Base-by-base conservation (phyloP, 2,329 filamentous ascomycete genomes). In the Diatrype stigma region DNA sequence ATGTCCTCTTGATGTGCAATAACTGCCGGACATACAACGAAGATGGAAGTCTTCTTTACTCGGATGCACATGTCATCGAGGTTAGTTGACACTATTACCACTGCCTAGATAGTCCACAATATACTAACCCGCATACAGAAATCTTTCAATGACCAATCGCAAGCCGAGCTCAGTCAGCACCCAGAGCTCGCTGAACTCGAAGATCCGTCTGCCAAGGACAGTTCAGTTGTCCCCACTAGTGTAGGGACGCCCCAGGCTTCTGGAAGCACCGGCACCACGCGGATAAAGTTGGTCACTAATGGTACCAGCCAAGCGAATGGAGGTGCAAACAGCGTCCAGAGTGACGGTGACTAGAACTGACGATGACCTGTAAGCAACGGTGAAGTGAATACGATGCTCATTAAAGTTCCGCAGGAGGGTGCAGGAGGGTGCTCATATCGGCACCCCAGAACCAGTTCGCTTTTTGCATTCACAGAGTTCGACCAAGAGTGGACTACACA, bases 1-100 rank as follows among this genome's bases (percentile, higher is more conserved):
- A 99, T 65, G 85, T 99, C 56, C 82, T 85, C 47, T 73, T 93
- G 56, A 81, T 99, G 70, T 94, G 92, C 68, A 84, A 81, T 66
- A 99, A 99, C 70, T 96, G 93, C 58, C 84, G 90, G 68, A 94
- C 89, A 2, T 99, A 96, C 77, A 99, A 99, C 64, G 95, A 99
- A 71, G 94, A 97, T 66, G 89, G 87, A 51, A 96, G 92, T 70
- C 77, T 95, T 62, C 80, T 99, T 49, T 97, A 92, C 73, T 82
- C 89, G 63, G 94, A 99, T 76, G 93, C 93, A 46, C 92, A 92
- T 69, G 78, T 87, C 49, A 96, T 99, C 71, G 89, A 96, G 80
- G 91, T 96, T 75, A 75, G 85, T 73, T 40, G 51, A 44, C 12
- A 40, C 2, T 38, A 7, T 14, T 7, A 7, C 12, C 34, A 6